Evolutionary conservation across 225 moss, liverwort and hornwort genomes (phyloP).

Genomic region (Climacium dendroides): DNA sequence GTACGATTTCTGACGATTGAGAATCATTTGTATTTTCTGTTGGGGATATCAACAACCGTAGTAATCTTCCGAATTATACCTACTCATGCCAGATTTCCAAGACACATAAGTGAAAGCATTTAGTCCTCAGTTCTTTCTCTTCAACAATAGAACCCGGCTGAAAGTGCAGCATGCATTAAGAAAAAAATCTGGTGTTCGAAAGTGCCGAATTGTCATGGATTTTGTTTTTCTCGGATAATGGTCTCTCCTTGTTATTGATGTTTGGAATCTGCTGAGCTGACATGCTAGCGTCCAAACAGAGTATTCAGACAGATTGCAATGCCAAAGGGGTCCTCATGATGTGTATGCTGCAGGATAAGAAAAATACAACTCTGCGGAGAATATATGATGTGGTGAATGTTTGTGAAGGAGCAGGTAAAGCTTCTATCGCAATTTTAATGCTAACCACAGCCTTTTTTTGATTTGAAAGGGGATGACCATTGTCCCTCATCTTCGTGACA

Average conservation of each 20-base stretch:
- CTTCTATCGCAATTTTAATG: not conserved
- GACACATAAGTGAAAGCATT: not conserved
- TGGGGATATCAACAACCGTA: not conserved
- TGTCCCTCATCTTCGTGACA: not conserved
- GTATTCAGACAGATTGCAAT: not conserved
- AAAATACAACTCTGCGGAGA: constrained; percentile 29
- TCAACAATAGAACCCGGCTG: not conserved
- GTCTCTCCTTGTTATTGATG: not conserved
- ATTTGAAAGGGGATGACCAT: not conserved
- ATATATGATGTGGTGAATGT: constrained; percentile 53
- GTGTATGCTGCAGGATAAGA: constrained; percentile 23
- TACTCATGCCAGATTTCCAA: not conserved
- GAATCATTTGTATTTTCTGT: not conserved
- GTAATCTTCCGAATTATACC: not conserved
- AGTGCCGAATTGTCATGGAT: not conserved
- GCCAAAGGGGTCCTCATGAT: not conserved
- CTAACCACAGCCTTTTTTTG: not conserved
- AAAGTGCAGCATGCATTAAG: not conserved
- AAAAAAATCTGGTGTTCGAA: not conserved
- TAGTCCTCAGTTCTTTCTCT: not conserved
- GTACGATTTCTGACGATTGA: not conserved
- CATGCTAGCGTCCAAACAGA: not conserved
- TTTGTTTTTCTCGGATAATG: not conserved
- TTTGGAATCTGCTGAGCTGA: not conserved
- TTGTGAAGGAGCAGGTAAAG: constrained; percentile 45